Percentiles rank a stretch among this genome's conserved stretches.
Evolutionary conservation across 75 land plant species (phyloP).

Genomic region (Pinus taeda): DNA sequence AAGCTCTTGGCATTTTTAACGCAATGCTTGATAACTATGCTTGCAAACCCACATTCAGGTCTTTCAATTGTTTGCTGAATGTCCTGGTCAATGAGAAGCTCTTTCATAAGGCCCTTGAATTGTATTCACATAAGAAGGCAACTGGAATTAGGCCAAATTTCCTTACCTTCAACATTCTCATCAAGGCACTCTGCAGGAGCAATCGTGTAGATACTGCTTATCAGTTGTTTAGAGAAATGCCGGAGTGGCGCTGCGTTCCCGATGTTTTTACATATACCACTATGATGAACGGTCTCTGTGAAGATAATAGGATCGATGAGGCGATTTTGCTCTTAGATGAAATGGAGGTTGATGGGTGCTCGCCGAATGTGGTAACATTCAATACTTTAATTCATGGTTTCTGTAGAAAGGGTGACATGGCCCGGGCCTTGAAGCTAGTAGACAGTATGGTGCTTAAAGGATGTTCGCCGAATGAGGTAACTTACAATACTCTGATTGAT

Average conservation of each 20-base stretch:
- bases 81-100: conserved; percentile 30
- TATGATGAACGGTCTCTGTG: conserved; percentile 54
- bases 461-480: conserved; percentile 50
- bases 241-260: conserved; percentile 21
- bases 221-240: conserved; percentile 45
- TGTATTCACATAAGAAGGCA: conserved; percentile 15
- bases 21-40: conserved; percentile 34
- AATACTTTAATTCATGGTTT: conserved; percentile 54
- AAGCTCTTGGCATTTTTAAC: conserved; percentile 36
- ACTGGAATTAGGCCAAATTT: conserved; percentile 40
- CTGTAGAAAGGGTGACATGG: conserved; percentile 44
- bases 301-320: conserved; percentile 45
- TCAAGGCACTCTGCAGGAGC: conserved; percentile 42
- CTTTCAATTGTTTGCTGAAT: conserved; percentile 51
- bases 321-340: conserved; percentile 65
- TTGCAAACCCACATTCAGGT: conserved; percentile 29
- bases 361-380: conserved; percentile 45
- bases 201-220: conserved; percentile 29
- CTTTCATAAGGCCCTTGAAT: conserved; percentile 30
- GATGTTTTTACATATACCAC: conserved; percentile 61
- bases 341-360: conserved; percentile 56
- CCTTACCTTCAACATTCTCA: conserved; percentile 54
- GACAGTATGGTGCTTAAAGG: conserved; percentile 70
- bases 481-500: conserved; percentile 67
- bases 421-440: conserved; percentile 46